A percentile compares a stretch with the other conserved stretches of the same genome.
Evolutionary conservation across 192 early-diverging fungal genomes (phyloP).

Genomic region (Lobulomyces angularis): DNA sequence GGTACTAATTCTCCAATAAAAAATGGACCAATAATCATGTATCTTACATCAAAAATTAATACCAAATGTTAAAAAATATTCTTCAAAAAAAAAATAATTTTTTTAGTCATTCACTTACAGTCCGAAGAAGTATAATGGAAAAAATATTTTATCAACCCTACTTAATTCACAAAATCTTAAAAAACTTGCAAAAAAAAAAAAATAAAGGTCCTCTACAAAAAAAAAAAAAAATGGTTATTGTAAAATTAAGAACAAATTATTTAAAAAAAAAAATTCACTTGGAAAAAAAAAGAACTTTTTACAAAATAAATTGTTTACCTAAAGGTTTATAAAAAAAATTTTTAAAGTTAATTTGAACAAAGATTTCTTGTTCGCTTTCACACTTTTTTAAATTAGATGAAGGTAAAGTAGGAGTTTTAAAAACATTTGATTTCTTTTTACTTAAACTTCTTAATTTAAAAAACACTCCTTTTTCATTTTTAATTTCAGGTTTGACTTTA

Average conservation of each 20-base stretch:
- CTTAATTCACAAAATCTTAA: constrained; percentile 24
- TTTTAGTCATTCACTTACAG: too few relatives aligned
- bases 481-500: not conserved
- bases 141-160: constrained; percentile 29
- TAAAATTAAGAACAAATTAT: too few relatives aligned
- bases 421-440: too few relatives aligned
- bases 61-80: constrained; percentile 15
- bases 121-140: constrained; percentile 30
- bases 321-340: not conserved
- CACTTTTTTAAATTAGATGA: too few relatives aligned
- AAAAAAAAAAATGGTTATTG: constrained; percentile 1
- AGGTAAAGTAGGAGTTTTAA: too few relatives aligned
- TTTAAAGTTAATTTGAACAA: not conserved
- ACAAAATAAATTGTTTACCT: not conserved
- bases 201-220: not conserved
- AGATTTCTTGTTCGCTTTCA: not conserved
- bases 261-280: too few relatives aligned
- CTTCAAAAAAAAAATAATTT: too few relatives aligned
- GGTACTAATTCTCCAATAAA: constrained; percentile 62
- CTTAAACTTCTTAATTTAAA: too few relatives aligned
- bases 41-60: constrained; percentile 19
- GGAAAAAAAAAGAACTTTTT: not conserved
- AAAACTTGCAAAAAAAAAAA: constrained; percentile 28
- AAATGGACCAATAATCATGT: constrained; percentile 46
- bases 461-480: too few relatives aligned